Percentiles rank a stretch among this genome's conserved stretches.
Conservation (phyloP, 805 yeast genomes). For the Lipomyces oligophaga region DNA sequence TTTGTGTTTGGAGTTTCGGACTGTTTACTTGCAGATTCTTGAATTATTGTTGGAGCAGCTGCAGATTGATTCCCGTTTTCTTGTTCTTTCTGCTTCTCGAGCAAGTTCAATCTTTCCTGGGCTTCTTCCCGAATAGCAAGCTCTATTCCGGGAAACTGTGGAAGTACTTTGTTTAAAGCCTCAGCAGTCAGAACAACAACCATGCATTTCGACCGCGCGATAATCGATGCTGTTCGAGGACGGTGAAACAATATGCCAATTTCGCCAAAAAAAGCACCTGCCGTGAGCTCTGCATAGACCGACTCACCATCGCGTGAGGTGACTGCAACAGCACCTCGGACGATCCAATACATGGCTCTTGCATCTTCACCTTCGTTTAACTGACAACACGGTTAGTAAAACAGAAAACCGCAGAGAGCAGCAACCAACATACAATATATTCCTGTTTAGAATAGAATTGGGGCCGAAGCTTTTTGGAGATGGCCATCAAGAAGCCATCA, state of each 20-base stretch:
- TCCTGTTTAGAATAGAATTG: constrained; percentile 66
- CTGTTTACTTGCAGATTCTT: not conserved
- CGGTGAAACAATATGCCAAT: constrained; percentile 71
- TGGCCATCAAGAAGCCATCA: constrained; percentile 54
- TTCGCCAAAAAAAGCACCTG: constrained; percentile 75
- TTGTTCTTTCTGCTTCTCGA: constrained; percentile 50
- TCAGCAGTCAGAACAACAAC: constrained; percentile 67
- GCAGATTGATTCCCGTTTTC: not conserved
- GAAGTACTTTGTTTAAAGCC: constrained; percentile 54
- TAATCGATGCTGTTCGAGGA: constrained; percentile 76
- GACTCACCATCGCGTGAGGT: constrained; percentile 76
- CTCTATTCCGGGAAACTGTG: constrained; percentile 62
- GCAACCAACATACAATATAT: constrained; percentile 43
- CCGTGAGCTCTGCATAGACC: constrained; percentile 61
- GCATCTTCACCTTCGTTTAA: constrained; percentile 68
- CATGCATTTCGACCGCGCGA: constrained; percentile 62
- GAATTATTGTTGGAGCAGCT: not conserved
- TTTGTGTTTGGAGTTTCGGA: constrained; percentile 13
- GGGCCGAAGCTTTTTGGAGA: constrained; percentile 55
- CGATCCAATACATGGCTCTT: constrained; percentile 73
- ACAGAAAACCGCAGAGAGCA: not conserved
- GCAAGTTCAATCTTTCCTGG: constrained; percentile 69
- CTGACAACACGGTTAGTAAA: constrained; percentile 1
- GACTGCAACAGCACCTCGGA: constrained; percentile 72
- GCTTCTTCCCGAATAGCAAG: constrained; percentile 72